Percentiles rank a stretch among this genome's conserved stretches.
Conservation (phyloP, 177 flowering plant species). For the Telopea speciosissima region DNA sequence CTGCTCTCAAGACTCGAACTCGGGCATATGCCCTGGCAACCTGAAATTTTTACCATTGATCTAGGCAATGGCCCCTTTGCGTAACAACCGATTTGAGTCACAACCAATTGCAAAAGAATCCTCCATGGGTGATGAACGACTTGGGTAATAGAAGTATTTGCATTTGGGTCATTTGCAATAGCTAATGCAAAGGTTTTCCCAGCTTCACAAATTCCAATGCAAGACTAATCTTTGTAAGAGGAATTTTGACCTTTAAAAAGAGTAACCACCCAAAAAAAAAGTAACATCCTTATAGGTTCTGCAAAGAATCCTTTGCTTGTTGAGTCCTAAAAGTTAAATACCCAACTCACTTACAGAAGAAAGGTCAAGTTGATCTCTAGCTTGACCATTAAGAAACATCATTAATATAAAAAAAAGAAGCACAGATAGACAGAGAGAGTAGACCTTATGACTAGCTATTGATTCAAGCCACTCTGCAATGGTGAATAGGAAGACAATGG, state of each 20-base stretch:
- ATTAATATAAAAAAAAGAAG: neutral
- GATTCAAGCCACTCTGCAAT: slow-evolving; percentile 90
- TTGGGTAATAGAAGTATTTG: too few species aligned
- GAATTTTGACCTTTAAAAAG: neutral
- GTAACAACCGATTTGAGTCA: too few species aligned
- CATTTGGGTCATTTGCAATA: too few species aligned
- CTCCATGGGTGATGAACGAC: too few species aligned
- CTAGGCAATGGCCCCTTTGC: too few species aligned
- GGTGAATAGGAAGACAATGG: slow-evolving; percentile 79
- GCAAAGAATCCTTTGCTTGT: neutral
- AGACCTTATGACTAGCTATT: slow-evolving; percentile 80
- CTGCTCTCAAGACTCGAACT: too few species aligned
- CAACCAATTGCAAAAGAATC: too few species aligned
- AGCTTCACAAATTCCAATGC: too few species aligned
- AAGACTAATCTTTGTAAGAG: neutral
- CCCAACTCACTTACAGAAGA: neutral
- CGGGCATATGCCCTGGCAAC: too few species aligned
- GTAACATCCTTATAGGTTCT: neutral
- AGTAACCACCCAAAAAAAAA: neutral
- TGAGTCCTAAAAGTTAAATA: neutral
- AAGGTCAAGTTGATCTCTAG: neutral
- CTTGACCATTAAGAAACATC: neutral
- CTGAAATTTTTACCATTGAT: too few species aligned
- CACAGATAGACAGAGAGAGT: neutral
- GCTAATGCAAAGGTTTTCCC: too few species aligned